These are phyloP conservation scores for Lipomyces sp. DNA, from an alignment of 805 yeast genomes.

Conservation along the genomic window DNA sequence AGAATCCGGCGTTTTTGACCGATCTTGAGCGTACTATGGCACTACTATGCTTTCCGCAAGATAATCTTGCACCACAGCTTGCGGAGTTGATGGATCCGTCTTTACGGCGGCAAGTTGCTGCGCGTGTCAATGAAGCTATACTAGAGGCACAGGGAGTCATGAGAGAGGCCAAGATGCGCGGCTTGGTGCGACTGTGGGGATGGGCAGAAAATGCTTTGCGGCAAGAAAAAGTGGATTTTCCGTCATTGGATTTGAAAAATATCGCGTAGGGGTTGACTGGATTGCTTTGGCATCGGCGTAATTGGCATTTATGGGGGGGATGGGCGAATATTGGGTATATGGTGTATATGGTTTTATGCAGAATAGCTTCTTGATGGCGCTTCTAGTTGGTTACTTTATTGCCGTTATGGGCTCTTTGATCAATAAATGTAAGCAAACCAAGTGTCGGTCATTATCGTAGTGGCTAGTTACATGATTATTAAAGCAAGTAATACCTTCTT, in stretches of 20 bases:
- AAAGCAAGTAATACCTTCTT: no score
- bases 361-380: not conserved
- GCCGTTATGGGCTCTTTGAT: not conserved
- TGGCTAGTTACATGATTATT: no score
- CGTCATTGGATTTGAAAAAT: slow-evolving; percentile 21
- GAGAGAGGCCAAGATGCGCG: slow-evolving; percentile 52
- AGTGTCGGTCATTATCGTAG: no score
- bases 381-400: not conserved
- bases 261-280: slow-evolving; percentile 5
- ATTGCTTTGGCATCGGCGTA: not conserved
- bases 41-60: slow-evolving; percentile 58
- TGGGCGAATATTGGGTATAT: slow-evolving; percentile 8
- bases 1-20: slow-evolving; percentile 59
- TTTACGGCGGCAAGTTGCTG: slow-evolving; percentile 67
- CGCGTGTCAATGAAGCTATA: slow-evolving; percentile 70
- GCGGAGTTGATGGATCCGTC: slow-evolving; percentile 61
- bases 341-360: no score
- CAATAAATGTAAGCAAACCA: no score
- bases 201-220: slow-evolving; percentile 61
- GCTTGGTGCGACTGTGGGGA: slow-evolving; percentile 63
- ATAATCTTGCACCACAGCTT: slow-evolving; percentile 50
- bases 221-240: slow-evolving; percentile 29
- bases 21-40: slow-evolving; percentile 87
- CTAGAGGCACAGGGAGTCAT: slow-evolving; percentile 49
- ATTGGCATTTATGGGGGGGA: not conserved